Base-by-base conservation (phyloP, 2,329 filamentous ascomycete species). In the Aspergillus sp. region DNA sequence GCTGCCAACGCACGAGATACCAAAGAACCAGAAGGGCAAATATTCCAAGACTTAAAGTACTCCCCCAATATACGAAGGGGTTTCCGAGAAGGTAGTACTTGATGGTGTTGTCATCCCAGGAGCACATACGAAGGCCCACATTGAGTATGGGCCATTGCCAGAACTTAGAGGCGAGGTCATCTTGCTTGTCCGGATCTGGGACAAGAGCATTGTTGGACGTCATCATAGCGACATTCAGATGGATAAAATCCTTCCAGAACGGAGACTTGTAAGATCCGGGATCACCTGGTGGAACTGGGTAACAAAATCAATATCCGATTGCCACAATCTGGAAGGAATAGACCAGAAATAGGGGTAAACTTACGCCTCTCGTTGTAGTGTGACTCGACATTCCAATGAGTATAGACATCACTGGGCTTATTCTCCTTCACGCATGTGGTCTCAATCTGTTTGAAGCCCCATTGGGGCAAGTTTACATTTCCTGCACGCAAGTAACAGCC, bases 361-460 rank as follows among this genome's bases (percentile, higher is more conserved):
- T 86, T 85, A 95, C 92, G 86, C 81, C 89, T 95, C 13, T 97
- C 93, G 76, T 99, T 99, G 77, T 84, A 87, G 79, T 99, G 95
- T 58, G 91, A 89, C 81, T 99, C 95, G 36, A 99, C 89, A 79
- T 99, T 99, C 95, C 95, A 99, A 81, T 98, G 95, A 8, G 95
- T 99, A 78, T 96, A 98, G 43, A 92, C 87, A 76, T 99, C 95
- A 57, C 89, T 87, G 6, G 93, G 92, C 71, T 94, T 95, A 82
- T 97, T 97, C 69, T 90, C 87, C 82, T 96, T 97, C 67, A 89
- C 88, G 79, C 95, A 99, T 25, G 92, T 96, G 38, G 95, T 93
- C 80, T 99, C 95, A 67, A 99, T 98, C 80, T 99, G 95, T 82
- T 98, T 97, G 85, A 99, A 99, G 75, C 95, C 95, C 95, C 95